These are phyloP conservation scores for Bruguiera hainesii DNA, from an alignment of 441 rosid species.

Conservation along the genomic window DNA sequence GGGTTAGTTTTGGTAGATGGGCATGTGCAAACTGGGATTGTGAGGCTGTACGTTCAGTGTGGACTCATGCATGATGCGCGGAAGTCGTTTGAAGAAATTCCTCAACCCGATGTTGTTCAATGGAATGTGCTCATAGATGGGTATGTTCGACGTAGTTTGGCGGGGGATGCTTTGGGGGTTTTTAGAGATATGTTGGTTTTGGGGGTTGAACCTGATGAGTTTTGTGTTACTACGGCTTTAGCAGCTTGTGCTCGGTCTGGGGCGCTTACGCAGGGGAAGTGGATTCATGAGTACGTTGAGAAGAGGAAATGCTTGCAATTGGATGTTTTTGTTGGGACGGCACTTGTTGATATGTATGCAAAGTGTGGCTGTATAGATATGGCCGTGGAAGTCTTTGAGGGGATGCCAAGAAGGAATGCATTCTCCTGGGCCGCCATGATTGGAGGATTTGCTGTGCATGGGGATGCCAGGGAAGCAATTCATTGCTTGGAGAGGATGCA, in stretches of 20 bases:
- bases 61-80: conserved; percentile 30
- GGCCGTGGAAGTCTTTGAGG: conserved; percentile 44
- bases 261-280: conserved; percentile 46
- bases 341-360: conserved; percentile 61
- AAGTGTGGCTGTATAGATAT: conserved; percentile 51
- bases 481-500: conserved; percentile 44
- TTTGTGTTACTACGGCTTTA: conserved; percentile 47
- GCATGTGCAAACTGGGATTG: conserved; percentile 45
- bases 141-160: conserved; percentile 33
- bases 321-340: conserved; percentile 47
- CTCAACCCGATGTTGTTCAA: conserved; percentile 41
- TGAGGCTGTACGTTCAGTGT: conserved; percentile 31
- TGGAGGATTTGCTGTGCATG: conserved; percentile 46
- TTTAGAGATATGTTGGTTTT: conserved; percentile 45
- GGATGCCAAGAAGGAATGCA: conserved; percentile 42
- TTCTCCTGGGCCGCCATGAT: conserved; percentile 58
- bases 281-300: conserved; percentile 49
- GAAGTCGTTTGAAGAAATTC: conserved; percentile 57
- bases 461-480: conserved; percentile 43
- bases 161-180: conserved; percentile 29
- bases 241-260: conserved; percentile 54
- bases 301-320: conserved; percentile 23
- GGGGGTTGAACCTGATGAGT: conserved; percentile 45
- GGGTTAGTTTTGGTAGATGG: conserved; percentile 38
- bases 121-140: conserved; percentile 61